Percentiles rank a stretch among this genome's conserved stretches.
phyloP scores from a whole-genome alignment of 1,284 basidiomycete genomes.

The Sanguinoderma infundibulare region DNA sequence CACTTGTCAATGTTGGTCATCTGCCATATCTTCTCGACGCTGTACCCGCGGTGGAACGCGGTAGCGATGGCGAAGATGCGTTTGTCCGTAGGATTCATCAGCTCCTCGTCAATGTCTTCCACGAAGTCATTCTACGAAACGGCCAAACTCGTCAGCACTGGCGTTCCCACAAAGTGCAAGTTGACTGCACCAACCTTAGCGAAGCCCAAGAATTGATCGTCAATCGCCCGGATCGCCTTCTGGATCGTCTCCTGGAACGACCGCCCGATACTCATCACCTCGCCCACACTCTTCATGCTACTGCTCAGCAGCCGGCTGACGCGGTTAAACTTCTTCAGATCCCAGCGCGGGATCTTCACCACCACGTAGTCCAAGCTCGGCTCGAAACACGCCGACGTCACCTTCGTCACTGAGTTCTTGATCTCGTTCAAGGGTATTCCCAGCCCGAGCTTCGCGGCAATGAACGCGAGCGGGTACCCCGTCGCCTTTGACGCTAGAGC shows the following conservation, averaged over 20 bases:
- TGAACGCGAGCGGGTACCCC: constrained; percentile 97
- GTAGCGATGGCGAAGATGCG: constrained; percentile 91
- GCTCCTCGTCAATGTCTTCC: constrained; percentile 85
- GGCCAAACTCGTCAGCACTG: background rate
- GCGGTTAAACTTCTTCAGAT: constrained; percentile 96
- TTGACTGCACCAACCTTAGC: constrained; percentile 61
- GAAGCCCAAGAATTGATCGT: constrained; percentile 94
- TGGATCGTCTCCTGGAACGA: constrained; percentile 99
- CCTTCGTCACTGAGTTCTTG: constrained; percentile 95
- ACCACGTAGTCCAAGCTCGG: constrained; percentile 97
- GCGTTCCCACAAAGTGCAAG: background rate
- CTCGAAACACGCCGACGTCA: constrained; percentile 97
- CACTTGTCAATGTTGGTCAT: constrained; percentile 98
- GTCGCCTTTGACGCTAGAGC: constrained; percentile 98
- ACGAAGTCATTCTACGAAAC: constrained; percentile 76
- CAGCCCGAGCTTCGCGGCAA: constrained; percentile 96
- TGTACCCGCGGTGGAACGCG: constrained; percentile 89
- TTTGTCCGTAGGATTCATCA: constrained; percentile 89
- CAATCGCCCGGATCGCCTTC: constrained; percentile 96
- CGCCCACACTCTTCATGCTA: constrained; percentile 99
- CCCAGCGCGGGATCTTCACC: constrained; percentile 99
- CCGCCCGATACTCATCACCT: constrained; percentile 98
- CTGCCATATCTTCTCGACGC: constrained; percentile 94
- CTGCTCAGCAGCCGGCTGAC: constrained; percentile 89
- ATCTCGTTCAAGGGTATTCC: constrained; percentile 98